Evolutionary conservation across 2,329 filamentous ascomycete species (phyloP).

Genomic region (Pestalotiopsis sp.): DNA sequence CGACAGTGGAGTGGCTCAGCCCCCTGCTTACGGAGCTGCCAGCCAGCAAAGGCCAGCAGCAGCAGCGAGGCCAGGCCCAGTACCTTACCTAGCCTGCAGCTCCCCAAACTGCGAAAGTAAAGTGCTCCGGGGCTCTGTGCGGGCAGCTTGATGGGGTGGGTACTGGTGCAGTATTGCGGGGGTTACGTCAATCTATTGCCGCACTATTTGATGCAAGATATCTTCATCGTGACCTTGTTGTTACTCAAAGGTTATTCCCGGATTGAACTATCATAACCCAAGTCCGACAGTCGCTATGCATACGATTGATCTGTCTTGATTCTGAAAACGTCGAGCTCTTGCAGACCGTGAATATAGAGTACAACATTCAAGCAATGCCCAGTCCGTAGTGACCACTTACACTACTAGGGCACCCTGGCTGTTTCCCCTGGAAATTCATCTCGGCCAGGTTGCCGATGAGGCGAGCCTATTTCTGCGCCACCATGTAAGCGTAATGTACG

Average conservation of each 20-base stretch:
- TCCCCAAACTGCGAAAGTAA: neutral
- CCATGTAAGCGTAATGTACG: neutral
- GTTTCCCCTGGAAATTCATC: neutral
- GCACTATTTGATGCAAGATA: neutral
- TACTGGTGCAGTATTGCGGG: neutral
- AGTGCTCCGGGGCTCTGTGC: neutral
- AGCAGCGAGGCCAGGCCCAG: neutral
- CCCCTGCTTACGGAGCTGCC: neutral
- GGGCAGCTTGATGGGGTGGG: neutral
- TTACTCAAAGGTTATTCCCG: neutral
- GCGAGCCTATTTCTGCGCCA: neutral
- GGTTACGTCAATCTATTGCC: neutral
- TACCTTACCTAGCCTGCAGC: too few relatives aligned
- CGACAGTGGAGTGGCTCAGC: slow-evolving; percentile 8
- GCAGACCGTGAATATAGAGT: neutral
- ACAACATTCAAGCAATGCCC: neutral
- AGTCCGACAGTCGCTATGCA: neutral
- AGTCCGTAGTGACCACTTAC: neutral
- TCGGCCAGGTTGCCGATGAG: neutral
- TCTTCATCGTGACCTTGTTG: neutral
- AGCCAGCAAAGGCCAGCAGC: neutral
- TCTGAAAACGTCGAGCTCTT: neutral
- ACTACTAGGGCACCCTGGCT: neutral
- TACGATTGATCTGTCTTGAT: neutral
- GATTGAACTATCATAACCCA: neutral